Evolutionary conservation across 495 filamentous ascomycete species (phyloP).

Genomic region (Cladorrhinum samala): DNA sequence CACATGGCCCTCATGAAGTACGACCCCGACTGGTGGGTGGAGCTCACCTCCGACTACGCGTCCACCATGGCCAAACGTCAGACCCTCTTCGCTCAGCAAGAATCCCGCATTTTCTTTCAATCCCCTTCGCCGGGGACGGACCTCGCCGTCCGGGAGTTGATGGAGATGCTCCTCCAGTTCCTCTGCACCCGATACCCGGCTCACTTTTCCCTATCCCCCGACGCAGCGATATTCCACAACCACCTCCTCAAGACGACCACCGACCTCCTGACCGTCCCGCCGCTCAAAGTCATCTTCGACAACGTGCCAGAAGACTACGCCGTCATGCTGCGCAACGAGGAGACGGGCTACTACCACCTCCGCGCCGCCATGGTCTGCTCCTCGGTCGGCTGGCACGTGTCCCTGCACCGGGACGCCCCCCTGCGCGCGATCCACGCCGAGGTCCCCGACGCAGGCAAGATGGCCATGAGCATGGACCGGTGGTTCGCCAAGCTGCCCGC

Average conservation of each 20-base stretch:
- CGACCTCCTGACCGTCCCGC: slow-evolving; percentile 56
- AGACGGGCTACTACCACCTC: slow-evolving; percentile 68
- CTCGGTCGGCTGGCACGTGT: slow-evolving; percentile 74
- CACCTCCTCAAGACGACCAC: slow-evolving; percentile 60
- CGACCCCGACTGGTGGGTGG: slow-evolving; percentile 87
- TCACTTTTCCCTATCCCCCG: slow-evolving; percentile 60
- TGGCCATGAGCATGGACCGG: slow-evolving; percentile 86
- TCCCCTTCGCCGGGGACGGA: slow-evolving; percentile 64
- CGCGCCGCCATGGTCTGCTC: slow-evolving; percentile 77
- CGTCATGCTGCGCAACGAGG: slow-evolving; percentile 66
- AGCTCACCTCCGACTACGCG: slow-evolving; percentile 73
- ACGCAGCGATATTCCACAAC: slow-evolving; percentile 63
- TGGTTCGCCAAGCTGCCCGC: slow-evolving; percentile 77
- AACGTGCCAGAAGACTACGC: slow-evolving; percentile 88
- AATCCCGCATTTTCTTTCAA: slow-evolving; percentile 56
- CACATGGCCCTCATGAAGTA: slow-evolving; percentile 85
- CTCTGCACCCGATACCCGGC: slow-evolving; percentile 72
- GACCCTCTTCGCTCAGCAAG: slow-evolving; percentile 58
- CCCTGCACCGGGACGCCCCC: slow-evolving; percentile 64
- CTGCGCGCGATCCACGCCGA: slow-evolving; percentile 69
- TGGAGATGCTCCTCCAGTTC: slow-evolving; percentile 85
- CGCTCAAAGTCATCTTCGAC: slow-evolving; percentile 68
- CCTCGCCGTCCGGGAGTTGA: slow-evolving; percentile 77
- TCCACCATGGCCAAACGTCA: slow-evolving; percentile 65
- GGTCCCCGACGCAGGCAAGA: slow-evolving; percentile 85